Base-by-base conservation (phyloP, 2,329 filamentous ascomycete genomes). In the Trichoderma pleuroti region DNA sequence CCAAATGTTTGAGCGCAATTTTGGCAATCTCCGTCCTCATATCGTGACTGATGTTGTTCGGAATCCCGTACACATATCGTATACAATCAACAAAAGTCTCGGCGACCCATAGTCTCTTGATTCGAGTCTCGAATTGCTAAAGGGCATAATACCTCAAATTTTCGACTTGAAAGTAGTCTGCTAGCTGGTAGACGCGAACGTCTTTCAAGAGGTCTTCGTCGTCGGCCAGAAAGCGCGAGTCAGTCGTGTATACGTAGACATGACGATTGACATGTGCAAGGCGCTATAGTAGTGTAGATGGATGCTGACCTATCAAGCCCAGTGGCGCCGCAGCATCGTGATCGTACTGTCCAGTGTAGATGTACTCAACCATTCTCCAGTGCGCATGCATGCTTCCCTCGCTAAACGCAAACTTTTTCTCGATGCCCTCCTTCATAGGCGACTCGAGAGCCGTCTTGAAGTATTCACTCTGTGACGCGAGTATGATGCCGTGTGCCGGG, bases 351-450 rank as follows among this genome's bases (percentile, higher is more conserved):
- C 36, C 57, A 60, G 34, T n/a, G n/a, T 73, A 73, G 5, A 72
- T 71, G 59, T 71, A 73, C 52, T 65, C 18, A 24, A 73, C 66
- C 10, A 57, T 30, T 16, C 71, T 66, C 70, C 70, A 73, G 54
- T 73, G 49, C 4, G 70, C 72, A 18, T 72, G 70, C 68, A 72
- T 66, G 56, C 67, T 70, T 16, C 63, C 71, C 3, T 69, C 49
- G 4, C 14, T 42, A 28, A 39, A 72, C 11, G 59, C 16, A 9
- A 72, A 70, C 42, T 64, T 46, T 39, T 18, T 71, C 18, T 36
- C 68, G 4, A 36, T 30, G 16, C 42, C 28, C 12, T 71, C 66
- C 18, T 59, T 57, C 54, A 68, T 68, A 10, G 59, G 16, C 4
- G 26, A 59, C 30, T 26, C 8, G n/a, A 68, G 32, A n/a, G 54